A percentile compares a stretch with the other conserved stretches of the same genome.
Conservation (phyloP, 129 eudicot genomes). For the Oenanthe sinensis region DNA sequence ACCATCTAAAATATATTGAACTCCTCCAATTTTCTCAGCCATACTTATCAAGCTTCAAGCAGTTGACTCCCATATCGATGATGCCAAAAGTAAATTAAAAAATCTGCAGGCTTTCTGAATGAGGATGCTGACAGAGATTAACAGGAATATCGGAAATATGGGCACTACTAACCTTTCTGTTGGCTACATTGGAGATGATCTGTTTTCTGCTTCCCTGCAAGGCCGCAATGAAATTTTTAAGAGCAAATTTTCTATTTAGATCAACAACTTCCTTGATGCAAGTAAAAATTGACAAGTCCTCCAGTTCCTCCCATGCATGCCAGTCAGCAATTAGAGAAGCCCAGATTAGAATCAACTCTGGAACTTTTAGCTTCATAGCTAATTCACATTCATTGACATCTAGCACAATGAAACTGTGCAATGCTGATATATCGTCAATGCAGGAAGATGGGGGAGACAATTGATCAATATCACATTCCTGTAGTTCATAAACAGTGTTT, state of each 20-base stretch:
- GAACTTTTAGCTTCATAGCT: slow-evolving; percentile 32
- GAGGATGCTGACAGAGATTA: neutral
- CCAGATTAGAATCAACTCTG: slow-evolving; percentile 51
- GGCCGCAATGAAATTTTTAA: slow-evolving; percentile 30
- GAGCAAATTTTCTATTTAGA: slow-evolving; percentile 30
- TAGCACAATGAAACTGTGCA: slow-evolving; percentile 52
- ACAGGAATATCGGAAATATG: neutral
- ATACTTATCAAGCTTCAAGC: neutral
- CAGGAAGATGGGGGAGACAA: slow-evolving; percentile 31
- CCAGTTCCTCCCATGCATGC: slow-evolving; percentile 67
- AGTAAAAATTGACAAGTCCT: slow-evolving; percentile 52
- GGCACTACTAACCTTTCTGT: neutral
- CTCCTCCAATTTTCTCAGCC: neutral
- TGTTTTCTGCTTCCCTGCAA: slow-evolving; percentile 11
- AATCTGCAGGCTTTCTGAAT: neutral
- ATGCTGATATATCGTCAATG: slow-evolving; percentile 56
- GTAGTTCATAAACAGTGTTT: neutral
- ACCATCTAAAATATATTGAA: neutral
- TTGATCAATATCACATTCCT: slow-evolving; percentile 32
- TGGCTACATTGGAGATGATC: neutral
- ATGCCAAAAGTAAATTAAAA: neutral
- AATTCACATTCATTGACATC: slow-evolving; percentile 25
- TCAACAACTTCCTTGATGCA: slow-evolving; percentile 53
- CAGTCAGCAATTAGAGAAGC: slow-evolving; percentile 46
- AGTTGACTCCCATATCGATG: neutral